These are phyloP conservation scores for Claviceps maximensis DNA, from an alignment of 2,329 filamentous ascomycete species.

Conservation along the genomic window DNA sequence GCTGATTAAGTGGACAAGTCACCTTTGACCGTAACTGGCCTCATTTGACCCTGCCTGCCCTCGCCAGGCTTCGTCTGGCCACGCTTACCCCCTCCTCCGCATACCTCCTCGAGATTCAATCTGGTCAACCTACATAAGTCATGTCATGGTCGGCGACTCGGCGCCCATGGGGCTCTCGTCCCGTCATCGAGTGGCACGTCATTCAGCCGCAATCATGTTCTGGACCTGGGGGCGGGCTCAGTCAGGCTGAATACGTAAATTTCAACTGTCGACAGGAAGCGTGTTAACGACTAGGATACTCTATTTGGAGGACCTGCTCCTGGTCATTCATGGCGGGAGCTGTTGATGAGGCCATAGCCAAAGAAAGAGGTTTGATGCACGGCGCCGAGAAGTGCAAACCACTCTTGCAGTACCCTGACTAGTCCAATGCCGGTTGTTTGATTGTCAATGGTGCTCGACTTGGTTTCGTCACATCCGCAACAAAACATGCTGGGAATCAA, in stretches of 20 bases:
- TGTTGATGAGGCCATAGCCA: background rate
- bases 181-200: background rate
- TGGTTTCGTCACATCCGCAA: background rate
- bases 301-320: background rate
- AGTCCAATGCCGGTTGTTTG: background rate
- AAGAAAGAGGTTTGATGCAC: background rate
- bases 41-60: background rate
- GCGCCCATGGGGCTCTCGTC: background rate
- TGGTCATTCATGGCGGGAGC: background rate
- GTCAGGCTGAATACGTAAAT: background rate
- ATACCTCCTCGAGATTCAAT: background rate
- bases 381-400: background rate
- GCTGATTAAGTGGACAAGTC: background rate
- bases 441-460: background rate
- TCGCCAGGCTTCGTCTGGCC: background rate
- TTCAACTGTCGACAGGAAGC: background rate
- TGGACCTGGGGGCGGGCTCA: background rate
- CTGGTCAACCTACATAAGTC: background rate
- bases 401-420: background rate
- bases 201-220: background rate
- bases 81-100: background rate
- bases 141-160: background rate
- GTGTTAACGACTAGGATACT: background rate
- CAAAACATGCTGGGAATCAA: background rate
- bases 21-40: background rate